Evolutionary conservation across 805 yeast genomes (phyloP).

Genomic region (Myxozyma udenii): DNA sequence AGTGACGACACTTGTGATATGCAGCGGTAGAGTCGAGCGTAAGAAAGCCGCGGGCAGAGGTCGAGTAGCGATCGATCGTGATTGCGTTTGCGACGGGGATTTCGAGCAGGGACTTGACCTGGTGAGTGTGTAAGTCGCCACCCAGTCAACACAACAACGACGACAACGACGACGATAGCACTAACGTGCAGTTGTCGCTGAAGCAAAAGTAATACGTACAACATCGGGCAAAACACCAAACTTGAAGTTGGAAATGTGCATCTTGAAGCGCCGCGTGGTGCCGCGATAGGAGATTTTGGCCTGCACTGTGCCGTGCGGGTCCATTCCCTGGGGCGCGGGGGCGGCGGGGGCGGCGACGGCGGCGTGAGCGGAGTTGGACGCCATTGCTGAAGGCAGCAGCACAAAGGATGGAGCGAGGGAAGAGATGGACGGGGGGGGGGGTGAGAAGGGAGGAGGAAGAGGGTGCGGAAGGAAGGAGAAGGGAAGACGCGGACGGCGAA

Average conservation of each 20-base stretch:
- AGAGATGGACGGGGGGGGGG: neutral
- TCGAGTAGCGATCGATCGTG: conserved; percentile 20
- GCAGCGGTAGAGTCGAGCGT: conserved; percentile 14
- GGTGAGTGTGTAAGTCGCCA: neutral
- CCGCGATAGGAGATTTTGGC: conserved; percentile 19
- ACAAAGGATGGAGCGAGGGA: neutral
- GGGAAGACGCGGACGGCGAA: neutral
- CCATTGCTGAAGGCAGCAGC: neutral
- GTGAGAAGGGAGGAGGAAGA: neutral
- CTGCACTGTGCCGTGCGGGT: conserved; percentile 12
- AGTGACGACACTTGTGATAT: conserved; percentile 15
- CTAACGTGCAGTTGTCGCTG: neutral
- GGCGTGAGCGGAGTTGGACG: neutral
- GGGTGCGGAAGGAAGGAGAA: neutral
- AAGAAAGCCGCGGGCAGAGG: conserved; percentile 12
- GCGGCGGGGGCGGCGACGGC: conserved; percentile 1
- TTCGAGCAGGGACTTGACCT: conserved; percentile 23
- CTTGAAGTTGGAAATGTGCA: conserved; percentile 10
- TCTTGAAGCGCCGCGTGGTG: conserved; percentile 20
- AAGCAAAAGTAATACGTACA: too few relatives aligned
- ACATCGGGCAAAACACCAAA: conserved; percentile 2
- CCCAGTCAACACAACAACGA: neutral
- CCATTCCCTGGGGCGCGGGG: conserved; percentile 1
- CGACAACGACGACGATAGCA: neutral
- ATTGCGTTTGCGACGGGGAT: conserved; percentile 10